Evolutionary conservation across 805 yeast species (phyloP).

Genomic region (Yamadazyma philogaea): DNA sequence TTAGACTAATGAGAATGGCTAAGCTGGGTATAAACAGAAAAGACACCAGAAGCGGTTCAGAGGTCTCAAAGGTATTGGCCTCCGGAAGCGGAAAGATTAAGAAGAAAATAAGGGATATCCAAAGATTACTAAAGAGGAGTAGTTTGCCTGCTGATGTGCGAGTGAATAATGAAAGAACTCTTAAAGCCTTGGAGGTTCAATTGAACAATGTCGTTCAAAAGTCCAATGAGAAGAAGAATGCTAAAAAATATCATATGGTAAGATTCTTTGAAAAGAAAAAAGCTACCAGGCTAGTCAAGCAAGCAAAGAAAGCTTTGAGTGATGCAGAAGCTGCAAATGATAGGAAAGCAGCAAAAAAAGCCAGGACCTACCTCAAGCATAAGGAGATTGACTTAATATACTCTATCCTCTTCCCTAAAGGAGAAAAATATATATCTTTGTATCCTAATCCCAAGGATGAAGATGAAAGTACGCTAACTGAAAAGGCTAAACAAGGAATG

Average conservation of each 20-base stretch:
- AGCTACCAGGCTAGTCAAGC: slow-evolving; percentile 68
- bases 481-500: slow-evolving; percentile 41
- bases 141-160: slow-evolving; percentile 62
- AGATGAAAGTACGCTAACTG: slow-evolving; percentile 22
- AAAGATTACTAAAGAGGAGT: slow-evolving; percentile 57
- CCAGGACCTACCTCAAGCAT: slow-evolving; percentile 50
- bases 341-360: slow-evolving; percentile 39
- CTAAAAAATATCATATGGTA: slow-evolving; percentile 87
- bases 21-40: slow-evolving; percentile 4
- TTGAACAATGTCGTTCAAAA: slow-evolving; percentile 46
- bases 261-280: slow-evolving; percentile 88
- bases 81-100: slow-evolving; percentile 55
- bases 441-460: slow-evolving; percentile 49
- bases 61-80: slow-evolving; percentile 29
- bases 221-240: slow-evolving; percentile 47
- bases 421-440: slow-evolving; percentile 74
- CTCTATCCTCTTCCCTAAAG: slow-evolving; percentile 71
- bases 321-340: slow-evolving; percentile 33
- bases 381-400: slow-evolving; percentile 72
- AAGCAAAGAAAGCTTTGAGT: slow-evolving; percentile 38
- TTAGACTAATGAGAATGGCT: neutral
- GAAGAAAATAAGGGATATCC: slow-evolving; percentile 83
- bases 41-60: slow-evolving; percentile 8
- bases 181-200: slow-evolving; percentile 61
- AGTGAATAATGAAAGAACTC: slow-evolving; percentile 70